Percentiles rank a stretch among this genome's conserved stretches.
phyloP scores from a whole-genome alignment of 305 asterid genomes.

The Ilex paraguariensis region DNA sequence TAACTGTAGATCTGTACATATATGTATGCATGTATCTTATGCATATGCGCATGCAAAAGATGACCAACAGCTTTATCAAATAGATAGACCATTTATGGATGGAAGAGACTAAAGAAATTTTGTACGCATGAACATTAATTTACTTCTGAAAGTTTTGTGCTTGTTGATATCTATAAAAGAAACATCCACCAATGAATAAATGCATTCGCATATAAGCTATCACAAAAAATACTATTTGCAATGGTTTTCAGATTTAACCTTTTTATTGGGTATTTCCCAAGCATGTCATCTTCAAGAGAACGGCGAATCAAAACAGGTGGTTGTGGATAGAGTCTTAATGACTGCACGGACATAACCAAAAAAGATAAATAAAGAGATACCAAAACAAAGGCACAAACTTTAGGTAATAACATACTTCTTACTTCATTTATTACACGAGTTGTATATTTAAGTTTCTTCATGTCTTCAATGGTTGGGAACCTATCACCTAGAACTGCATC shows the following conservation, averaged over 20 bases:
- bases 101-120: too few species aligned
- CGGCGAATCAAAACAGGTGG: constrained; percentile 99
- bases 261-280: constrained; percentile 81
- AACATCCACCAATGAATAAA: too few species aligned
- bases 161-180: too few species aligned
- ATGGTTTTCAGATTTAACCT: constrained; percentile 35
- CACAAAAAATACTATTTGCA: background rate
- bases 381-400: background rate
- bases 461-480: constrained; percentile 83
- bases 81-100: too few species aligned
- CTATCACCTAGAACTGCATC: constrained; percentile 92
- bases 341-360: constrained; percentile 40
- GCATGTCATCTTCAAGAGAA: constrained; percentile 70
- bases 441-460: constrained; percentile 93
- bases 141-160: too few species aligned
- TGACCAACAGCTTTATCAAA: too few species aligned
- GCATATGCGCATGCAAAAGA: too few species aligned
- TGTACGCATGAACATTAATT: too few species aligned
- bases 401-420: constrained; percentile 25
- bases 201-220: background rate
- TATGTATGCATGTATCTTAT: too few species aligned
- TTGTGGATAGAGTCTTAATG: constrained; percentile 95
- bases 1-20: too few species aligned
- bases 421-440: constrained; percentile 93
- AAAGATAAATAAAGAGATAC: constrained; percentile 5